Conservation (phyloP, 345 rosid genomes). For the Garcia nutans region DNA sequence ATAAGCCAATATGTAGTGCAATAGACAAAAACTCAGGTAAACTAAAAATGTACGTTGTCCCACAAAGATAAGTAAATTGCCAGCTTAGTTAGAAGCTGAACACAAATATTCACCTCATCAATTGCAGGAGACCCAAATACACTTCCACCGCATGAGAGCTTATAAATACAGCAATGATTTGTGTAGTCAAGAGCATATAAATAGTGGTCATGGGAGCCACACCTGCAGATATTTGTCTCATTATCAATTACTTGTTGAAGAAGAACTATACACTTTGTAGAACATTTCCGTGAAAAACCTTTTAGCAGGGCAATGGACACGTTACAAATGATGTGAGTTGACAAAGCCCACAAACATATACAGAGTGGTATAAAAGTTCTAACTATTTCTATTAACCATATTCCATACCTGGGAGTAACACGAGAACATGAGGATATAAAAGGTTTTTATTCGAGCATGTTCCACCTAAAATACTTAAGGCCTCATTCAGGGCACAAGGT, state of each 20-base stretch:
- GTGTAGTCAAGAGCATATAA: conserved; percentile 85
- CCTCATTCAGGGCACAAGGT: neutral
- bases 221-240: conserved; percentile 47
- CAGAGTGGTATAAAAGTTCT: neutral
- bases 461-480: neutral
- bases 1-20: neutral
- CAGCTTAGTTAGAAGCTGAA: neutral
- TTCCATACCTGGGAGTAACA: neutral
- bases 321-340: neutral
- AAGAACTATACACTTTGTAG: neutral
- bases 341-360: neutral
- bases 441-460: neutral
- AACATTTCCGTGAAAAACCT: neutral
- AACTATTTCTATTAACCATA: neutral
- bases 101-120: conserved; percentile 61
- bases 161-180: conserved; percentile 59
- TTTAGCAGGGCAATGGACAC: neutral
- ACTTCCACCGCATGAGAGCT: conserved; percentile 83
- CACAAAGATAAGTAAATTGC: conserved; percentile 2
- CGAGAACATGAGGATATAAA: neutral
- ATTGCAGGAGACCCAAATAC: conserved; percentile 86
- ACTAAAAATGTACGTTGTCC: conserved; percentile 2
- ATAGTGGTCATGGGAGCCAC: conserved; percentile 87
- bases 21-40: neutral
- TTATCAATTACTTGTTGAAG: neutral